Conservation (phyloP, 805 yeast species). For the Suhomyces sp. region DNA sequence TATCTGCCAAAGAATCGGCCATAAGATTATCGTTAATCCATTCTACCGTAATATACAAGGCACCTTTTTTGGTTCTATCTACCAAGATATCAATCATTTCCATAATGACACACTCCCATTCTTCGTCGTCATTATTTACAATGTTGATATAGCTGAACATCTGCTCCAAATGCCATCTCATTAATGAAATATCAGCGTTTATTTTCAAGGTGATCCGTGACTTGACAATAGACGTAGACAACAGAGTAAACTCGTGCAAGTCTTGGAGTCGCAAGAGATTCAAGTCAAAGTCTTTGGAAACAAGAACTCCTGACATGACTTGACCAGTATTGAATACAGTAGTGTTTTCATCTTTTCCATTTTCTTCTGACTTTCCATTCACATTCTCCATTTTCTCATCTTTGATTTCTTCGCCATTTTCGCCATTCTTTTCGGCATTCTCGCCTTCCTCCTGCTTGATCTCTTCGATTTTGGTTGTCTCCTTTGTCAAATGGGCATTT, state of each 20-base stretch:
- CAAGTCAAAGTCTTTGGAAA: constrained; percentile 86
- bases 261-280: constrained; percentile 81
- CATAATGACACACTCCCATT: constrained; percentile 46
- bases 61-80: constrained; percentile 39
- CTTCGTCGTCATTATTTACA: constrained; percentile 50
- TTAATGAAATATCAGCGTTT: constrained; percentile 74
- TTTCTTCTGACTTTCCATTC: constrained; percentile 1
- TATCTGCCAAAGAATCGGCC: constrained; percentile 92
- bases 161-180: constrained; percentile 87
- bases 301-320: constrained; percentile 74
- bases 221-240: constrained; percentile 79
- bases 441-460: constrained; percentile 34
- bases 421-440: neutral
- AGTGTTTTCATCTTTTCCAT: constrained; percentile 2
- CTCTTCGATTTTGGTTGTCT: constrained; percentile 38
- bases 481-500: constrained; percentile 32
- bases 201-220: constrained; percentile 79
- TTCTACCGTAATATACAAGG: constrained; percentile 60
- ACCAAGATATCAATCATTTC: constrained; percentile 41
- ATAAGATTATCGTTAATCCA: constrained; percentile 83
- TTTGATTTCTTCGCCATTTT: constrained; percentile 11
- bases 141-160: constrained; percentile 89
- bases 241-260: constrained; percentile 81
- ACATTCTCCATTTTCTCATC: constrained; percentile 5
- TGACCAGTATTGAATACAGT: constrained; percentile 19